Percentiles rank a stretch among this genome's conserved stretches.
Conservation (phyloP, 1,139 yeast genomes). For the Candida sojae region DNA sequence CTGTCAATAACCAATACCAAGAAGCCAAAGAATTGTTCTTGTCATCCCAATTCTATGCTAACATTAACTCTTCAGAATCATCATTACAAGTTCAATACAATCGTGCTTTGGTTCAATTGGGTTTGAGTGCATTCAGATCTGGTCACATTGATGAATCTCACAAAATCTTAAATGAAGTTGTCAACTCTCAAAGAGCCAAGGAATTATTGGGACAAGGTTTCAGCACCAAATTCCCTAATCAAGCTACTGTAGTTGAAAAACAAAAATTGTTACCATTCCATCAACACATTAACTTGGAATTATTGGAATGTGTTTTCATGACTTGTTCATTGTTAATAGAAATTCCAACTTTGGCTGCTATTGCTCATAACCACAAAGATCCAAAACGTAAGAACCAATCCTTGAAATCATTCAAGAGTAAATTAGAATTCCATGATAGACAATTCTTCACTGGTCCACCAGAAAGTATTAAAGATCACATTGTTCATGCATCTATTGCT, state of each 20-base stretch:
- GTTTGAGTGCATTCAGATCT: constrained; percentile 90
- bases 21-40: constrained; percentile 88
- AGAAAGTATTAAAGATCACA: constrained; percentile 91
- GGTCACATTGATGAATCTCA: constrained; percentile 88
- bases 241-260: constrained; percentile 60
- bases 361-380: constrained; percentile 45
- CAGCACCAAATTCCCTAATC: constrained; percentile 65
- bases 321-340: constrained; percentile 89
- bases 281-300: constrained; percentile 95
- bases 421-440: constrained; percentile 90
- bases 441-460: constrained; percentile 98
- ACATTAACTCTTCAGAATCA: constrained; percentile 83
- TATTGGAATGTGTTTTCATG: constrained; percentile 91
- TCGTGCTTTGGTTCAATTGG: constrained; percentile 93
- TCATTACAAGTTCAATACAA: constrained; percentile 88
- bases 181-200: constrained; percentile 82
- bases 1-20: constrained; percentile 80
- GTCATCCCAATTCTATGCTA: constrained; percentile 78
- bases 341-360: constrained; percentile 72
- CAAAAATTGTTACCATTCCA: constrained; percentile 95
- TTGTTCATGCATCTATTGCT: constrained; percentile 90
- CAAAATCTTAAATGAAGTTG: constrained; percentile 84
- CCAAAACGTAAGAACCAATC: constrained; percentile 59
- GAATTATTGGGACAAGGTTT: constrained; percentile 95
- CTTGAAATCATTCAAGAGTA: constrained; percentile 85